Base-by-base conservation (phyloP, 495 filamentous ascomycete species). In the Symbiotaphrina buchneri region DNA sequence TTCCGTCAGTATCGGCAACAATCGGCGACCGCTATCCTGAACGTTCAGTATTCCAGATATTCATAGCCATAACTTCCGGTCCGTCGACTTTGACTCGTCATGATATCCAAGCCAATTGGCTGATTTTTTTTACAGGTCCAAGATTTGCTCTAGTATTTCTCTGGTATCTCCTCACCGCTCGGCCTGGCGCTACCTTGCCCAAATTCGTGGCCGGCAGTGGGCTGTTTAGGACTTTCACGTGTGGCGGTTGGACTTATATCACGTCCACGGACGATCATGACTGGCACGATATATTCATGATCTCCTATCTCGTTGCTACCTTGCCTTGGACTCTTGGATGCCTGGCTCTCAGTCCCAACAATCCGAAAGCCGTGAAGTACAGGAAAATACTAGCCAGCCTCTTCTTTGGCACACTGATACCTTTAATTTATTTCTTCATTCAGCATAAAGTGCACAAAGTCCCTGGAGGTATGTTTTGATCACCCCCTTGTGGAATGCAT, bases 221-320 rank as follows among this genome's bases (percentile, higher is more conserved):
- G 30, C 22, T 94, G 27, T 77, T 93, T 44, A 68, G 90, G 39
- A 92, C 85, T 3, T 51, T 99, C 35, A 90, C 83, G 2, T 99
- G 90, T 44, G 90, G 85, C 31, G 90, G 90, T 22, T 99, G 90
- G 90, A 94, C 91, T 21, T 99, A 95, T 48, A 74, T 99, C 30
- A 99, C 90, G 14, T 94, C 84, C 23, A 95, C 90, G 6, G 90
- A 99, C 50, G 82, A 95, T 47, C 90, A 99, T 50, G 69, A 85
- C 48, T 94, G 82, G 83, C 90, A 99, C 46, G 90, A 99, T 49
- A 87, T 94, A 32, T 85, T 95, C 53, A 99, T 99, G 90, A 91
- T 99, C 42, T 91, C 81, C 18, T 99, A 99, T 48, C 54, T 99
- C 29, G 71, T 95, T 27, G 74, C 82, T 10, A 95, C 90, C 0